Percentiles rank a stretch among this genome's conserved stretches.
These are phyloP conservation scores for Tetracladium setigerum DNA, from an alignment of 495 filamentous ascomycete genomes.

Conservation along the genomic window DNA sequence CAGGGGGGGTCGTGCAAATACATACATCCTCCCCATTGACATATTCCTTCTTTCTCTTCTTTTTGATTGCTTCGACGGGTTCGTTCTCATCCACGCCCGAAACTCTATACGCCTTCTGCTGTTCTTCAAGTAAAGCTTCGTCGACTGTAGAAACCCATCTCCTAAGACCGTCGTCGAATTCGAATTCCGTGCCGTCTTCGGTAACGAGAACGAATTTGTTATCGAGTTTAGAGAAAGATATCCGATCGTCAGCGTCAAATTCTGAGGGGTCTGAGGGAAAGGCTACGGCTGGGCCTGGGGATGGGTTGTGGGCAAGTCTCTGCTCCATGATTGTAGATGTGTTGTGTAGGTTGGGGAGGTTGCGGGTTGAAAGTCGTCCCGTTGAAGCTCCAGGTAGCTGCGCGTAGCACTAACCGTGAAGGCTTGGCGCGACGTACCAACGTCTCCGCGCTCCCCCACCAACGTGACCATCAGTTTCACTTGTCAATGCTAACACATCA, in stretches of 20 bases:
- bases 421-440: too few species aligned
- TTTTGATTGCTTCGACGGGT: slow-evolving; percentile 41
- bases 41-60: slow-evolving; percentile 71
- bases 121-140: slow-evolving; percentile 69
- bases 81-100: slow-evolving; percentile 58
- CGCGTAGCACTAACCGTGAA: too few species aligned
- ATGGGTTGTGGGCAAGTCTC: slow-evolving; percentile 2
- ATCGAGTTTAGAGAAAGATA: slow-evolving; percentile 77
- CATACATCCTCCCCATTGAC: slow-evolving; percentile 53
- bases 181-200: slow-evolving; percentile 78
- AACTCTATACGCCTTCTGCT: slow-evolving; percentile 68
- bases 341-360: too few species aligned
- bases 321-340: slow-evolving; percentile 12
- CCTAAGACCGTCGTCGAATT: slow-evolving; percentile 62
- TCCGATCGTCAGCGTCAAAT: slow-evolving; percentile 75
- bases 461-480: too few species aligned
- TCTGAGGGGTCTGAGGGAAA: slow-evolving; percentile 68
- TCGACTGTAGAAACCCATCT: slow-evolving; percentile 80
- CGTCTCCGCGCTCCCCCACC: too few species aligned
- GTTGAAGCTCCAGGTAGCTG: too few species aligned
- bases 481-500: too few species aligned
- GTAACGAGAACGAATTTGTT: slow-evolving; percentile 77
- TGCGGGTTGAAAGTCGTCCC: too few species aligned
- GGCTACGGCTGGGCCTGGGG: slow-evolving; percentile 1
- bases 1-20: slow-evolving; percentile 3